Evolutionary conservation across 108 stramenopile genomes (phyloP).

Genomic region (Nitzschia sp.): DNA sequence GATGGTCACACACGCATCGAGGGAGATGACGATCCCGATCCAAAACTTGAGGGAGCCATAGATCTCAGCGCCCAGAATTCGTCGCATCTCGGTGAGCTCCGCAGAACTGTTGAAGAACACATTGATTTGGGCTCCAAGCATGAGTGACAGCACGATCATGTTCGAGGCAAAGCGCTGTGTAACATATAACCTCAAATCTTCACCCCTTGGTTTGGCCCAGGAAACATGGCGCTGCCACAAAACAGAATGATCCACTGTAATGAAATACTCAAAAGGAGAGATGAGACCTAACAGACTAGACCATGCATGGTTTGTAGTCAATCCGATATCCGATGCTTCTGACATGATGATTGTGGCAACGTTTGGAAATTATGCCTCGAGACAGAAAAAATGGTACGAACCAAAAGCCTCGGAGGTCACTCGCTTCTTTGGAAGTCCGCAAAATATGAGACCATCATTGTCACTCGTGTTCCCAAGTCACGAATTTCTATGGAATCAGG

Average conservation of each 20-base stretch:
- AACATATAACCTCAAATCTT: conserved; percentile 32
- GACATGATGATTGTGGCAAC: too few species aligned
- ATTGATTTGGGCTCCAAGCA: conserved; percentile 36
- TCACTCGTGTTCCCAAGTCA: too few species aligned
- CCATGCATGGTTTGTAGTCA: conserved; percentile 1
- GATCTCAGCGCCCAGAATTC: conserved; percentile 4
- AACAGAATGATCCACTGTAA: conserved; percentile 25
- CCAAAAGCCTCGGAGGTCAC: too few species aligned
- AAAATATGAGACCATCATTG: too few species aligned
- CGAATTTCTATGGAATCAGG: conserved; percentile 9
- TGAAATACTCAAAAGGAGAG: conserved; percentile 25
- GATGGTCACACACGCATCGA: conserved; percentile 39
- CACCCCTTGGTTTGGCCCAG: conserved; percentile 34
- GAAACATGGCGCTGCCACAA: conserved; percentile 34
- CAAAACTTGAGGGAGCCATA: conserved; percentile 33
- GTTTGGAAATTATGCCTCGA: too few species aligned
- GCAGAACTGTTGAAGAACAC: conserved; percentile 41
- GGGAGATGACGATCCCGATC: conserved; percentile 44
- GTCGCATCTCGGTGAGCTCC: conserved; percentile 32
- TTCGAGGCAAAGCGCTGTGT: conserved; percentile 42
- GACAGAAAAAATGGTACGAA: too few species aligned
- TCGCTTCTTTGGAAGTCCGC: too few species aligned
- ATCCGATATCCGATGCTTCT: too few species aligned
- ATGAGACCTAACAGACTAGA: conserved; percentile 16
- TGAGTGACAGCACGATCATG: conserved; percentile 50